Evolutionary conservation across 1,284 basidiomycete genomes (phyloP).

Genomic region (Ceratobasidium sp.): DNA sequence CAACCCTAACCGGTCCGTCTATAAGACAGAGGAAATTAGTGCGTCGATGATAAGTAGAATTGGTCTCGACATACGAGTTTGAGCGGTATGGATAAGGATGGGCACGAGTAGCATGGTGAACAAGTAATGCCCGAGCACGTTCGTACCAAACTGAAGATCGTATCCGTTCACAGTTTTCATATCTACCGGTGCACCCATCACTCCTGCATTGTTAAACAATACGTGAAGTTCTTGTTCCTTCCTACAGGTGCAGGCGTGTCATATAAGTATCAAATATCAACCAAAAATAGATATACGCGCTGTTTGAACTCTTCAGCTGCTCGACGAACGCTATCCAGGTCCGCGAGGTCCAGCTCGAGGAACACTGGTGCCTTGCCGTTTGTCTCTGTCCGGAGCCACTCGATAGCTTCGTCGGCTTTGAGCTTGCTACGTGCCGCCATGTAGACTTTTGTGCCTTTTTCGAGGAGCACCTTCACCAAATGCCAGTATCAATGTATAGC

Average conservation of each 20-base stretch:
- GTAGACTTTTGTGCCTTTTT: constrained; percentile 59
- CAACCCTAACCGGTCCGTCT: constrained; percentile 6
- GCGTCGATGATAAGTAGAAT: no score
- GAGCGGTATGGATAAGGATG: constrained; percentile 28
- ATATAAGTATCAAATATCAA: background rate
- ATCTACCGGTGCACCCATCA: constrained; percentile 66
- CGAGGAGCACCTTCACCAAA: constrained; percentile 53
- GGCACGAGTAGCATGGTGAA: constrained; percentile 46
- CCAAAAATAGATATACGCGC: constrained; percentile 55
- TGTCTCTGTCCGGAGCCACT: constrained; percentile 52
- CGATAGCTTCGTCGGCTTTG: constrained; percentile 58
- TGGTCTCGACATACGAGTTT: constrained; percentile 21
- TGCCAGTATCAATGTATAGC: background rate
- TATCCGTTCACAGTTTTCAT: constrained; percentile 59
- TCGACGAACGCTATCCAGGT: constrained; percentile 66
- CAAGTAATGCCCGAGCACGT: constrained; percentile 47
- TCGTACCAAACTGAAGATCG: constrained; percentile 49
- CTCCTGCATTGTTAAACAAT: constrained; percentile 70
- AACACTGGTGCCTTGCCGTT: constrained; percentile 64
- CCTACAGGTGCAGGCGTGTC: constrained; percentile 50
- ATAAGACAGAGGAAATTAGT: background rate
- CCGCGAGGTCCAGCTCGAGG: constrained; percentile 71
- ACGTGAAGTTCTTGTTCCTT: constrained; percentile 66
- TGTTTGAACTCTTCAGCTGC: constrained; percentile 67
- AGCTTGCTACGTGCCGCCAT: constrained; percentile 57